A percentile compares a stretch with the other conserved stretches of the same genome.
Conservation (phyloP, 139 green algal species). For the Deuterostichococcus epilithicus region DNA sequence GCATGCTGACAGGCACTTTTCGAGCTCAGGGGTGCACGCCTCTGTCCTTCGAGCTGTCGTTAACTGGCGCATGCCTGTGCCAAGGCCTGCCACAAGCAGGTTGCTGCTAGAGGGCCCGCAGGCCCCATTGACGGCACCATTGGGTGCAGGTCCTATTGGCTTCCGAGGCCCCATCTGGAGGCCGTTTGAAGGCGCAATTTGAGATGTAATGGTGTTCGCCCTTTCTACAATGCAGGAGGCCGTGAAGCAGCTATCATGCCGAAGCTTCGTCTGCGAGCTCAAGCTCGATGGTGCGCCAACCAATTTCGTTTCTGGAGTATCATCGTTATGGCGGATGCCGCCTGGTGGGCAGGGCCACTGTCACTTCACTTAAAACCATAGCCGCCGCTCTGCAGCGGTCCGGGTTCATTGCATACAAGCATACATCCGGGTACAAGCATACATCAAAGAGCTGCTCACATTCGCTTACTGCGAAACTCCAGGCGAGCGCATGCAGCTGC, state of each 20-base stretch:
- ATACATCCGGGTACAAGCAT: not conserved
- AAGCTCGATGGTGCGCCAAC: constrained; percentile 76
- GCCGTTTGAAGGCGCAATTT: too few species aligned
- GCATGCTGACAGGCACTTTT: too few species aligned
- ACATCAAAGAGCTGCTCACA: not conserved
- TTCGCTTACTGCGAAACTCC: not conserved
- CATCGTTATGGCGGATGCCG: not conserved
- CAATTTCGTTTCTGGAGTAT: not conserved
- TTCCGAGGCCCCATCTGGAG: too few species aligned
- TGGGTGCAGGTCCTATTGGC: too few species aligned
- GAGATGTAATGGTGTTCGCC: too few species aligned
- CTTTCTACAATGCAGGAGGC: too few species aligned
- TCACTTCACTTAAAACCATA: not conserved
- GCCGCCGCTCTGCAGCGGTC: not conserved
- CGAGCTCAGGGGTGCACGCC: too few species aligned
- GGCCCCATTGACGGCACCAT: too few species aligned
- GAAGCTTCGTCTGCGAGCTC: constrained; percentile 66
- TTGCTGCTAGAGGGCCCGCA: too few species aligned
- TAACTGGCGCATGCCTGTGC: too few species aligned
- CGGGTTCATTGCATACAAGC: not conserved
- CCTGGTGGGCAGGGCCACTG: not conserved
- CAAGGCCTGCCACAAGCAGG: too few species aligned
- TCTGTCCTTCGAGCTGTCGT: too few species aligned
- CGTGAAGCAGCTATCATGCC: constrained; percentile 30
- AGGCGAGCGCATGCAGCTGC: constrained; percentile 67